Base-by-base conservation (phyloP, 768 basidiomycete species). In the Lepiota brunneoincarnata region DNA sequence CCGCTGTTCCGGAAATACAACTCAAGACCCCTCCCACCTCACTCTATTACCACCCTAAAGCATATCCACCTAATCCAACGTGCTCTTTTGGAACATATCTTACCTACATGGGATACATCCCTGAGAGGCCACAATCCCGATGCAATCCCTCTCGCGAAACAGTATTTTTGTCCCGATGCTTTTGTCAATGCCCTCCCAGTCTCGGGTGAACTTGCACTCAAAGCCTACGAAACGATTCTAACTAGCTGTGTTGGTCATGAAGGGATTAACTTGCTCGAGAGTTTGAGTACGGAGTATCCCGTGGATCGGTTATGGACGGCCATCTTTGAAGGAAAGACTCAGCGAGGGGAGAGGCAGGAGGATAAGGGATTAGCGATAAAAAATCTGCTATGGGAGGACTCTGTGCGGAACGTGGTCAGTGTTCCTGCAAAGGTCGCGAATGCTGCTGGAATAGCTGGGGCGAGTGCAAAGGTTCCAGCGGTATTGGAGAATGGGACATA, bases 361-460 rank as follows among this genome's bases (percentile, higher is more conserved):
- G 59, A 51, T 15, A 39, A 50, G 5, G 64, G 70, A 45, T 59
- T 57, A 2, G 56, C 58, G 23, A 69, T 67, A 54, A 66, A 64
- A 37, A 69, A 66, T 28, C 61, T 79, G 18, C 61, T 63, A 41
- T 97, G 94, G 94, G 88, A 91, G 59, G 87, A 93, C 59, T 83
- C 78, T 58, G 80, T 94, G 20, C 81, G 80, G 28, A 78, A 81
- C 54, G 49, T 86, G 2, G 74, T 85, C 46, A 75, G 81, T 14
- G 69, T 95, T 6, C 93, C 95, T 31, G 73, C 75, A n/a, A 92
- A 84, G 67, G 82, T 89, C 6, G 86, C 89, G 20, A 97, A 98
- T 69, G 78, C 80, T 2, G 66, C 84, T 31, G 79, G 73, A 24
- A 73, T 71, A 18, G 71, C 72, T 42, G 63, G 62, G 24, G 62